A percentile compares a stretch with the other conserved stretches of the same genome.
phyloP scores from a whole-genome alignment of 2,329 filamentous ascomycete species.

The Phaeosphaeriaceae sp. region DNA sequence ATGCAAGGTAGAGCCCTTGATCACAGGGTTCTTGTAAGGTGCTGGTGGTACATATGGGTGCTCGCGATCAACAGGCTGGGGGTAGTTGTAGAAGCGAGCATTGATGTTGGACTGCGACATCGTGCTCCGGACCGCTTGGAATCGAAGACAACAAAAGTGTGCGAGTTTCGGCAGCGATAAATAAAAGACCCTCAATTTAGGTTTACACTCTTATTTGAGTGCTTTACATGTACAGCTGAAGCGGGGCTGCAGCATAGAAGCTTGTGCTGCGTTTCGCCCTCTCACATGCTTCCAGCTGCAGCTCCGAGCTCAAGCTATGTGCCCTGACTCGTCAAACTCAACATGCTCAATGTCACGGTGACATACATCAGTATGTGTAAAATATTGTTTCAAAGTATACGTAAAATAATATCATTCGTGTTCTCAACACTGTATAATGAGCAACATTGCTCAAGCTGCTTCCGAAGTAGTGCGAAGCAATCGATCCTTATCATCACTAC shows the following conservation, averaged over 20 bases:
- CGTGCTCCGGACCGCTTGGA: constrained; percentile 9
- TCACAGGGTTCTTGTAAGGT: constrained; percentile 68
- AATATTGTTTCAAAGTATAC: background rate
- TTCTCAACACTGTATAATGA: constrained; percentile 1
- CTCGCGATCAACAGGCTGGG: constrained; percentile 38
- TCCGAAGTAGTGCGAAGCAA: background rate
- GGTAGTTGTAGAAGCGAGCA: constrained; percentile 46
- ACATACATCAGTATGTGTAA: background rate
- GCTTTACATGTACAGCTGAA: background rate
- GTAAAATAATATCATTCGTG: background rate
- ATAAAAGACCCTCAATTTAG: background rate
- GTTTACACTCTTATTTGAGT: background rate
- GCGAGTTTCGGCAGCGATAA: background rate
- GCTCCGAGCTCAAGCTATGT: background rate
- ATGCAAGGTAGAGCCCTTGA: constrained; percentile 71
- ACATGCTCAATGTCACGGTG: background rate
- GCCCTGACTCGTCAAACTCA: background rate
- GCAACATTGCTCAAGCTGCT: constrained; percentile 15
- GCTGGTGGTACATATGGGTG: constrained; percentile 45
- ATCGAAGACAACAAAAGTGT: background rate
- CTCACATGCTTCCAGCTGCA: background rate
- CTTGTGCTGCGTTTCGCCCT: background rate
- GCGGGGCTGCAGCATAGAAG: background rate
- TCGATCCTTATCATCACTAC: background rate
- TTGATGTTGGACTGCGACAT: constrained; percentile 30